Conservation (phyloP, 176 grass and related monocot species). For the Carex cristatella region DNA sequence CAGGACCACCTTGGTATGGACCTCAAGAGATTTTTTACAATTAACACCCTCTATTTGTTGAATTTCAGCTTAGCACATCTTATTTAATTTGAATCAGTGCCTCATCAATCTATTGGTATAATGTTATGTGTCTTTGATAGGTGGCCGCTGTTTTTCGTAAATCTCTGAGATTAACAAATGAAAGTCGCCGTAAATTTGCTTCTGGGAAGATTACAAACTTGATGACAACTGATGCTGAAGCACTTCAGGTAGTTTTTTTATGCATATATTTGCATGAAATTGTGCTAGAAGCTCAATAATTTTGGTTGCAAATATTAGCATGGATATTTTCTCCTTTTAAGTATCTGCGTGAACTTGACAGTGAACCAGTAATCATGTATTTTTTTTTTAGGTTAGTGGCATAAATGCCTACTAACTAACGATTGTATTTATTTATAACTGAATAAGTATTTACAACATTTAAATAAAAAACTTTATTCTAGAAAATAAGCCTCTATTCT, state of each 20-base stretch:
- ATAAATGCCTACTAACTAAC: too few relatives aligned
- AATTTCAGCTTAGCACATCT: not conserved
- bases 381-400: too few relatives aligned
- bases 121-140: slow-evolving; percentile 20
- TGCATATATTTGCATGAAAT: not conserved
- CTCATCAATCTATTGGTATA: not conserved
- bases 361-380: too few relatives aligned
- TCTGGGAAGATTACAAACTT: slow-evolving; percentile 97
- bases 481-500: too few relatives aligned
- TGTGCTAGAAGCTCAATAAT: not conserved
- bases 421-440: too few relatives aligned
- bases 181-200: slow-evolving; percentile 75
- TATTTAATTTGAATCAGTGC: not conserved
- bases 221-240: slow-evolving; percentile 91
- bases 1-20: slow-evolving; percentile 84
- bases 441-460: too few relatives aligned
- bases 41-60: not conserved
- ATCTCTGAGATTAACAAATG: slow-evolving; percentile 80
- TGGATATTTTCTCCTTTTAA: not conserved
- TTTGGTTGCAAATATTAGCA: not conserved
- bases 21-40: slow-evolving; percentile 3
- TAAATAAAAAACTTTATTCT: too few relatives aligned
- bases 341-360: not conserved
- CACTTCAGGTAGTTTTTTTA: slow-evolving; percentile 67
- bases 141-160: slow-evolving; percentile 92